phyloP scores from a whole-genome alignment of 306 rosid species.

The Cucumis sativus region DNA sequence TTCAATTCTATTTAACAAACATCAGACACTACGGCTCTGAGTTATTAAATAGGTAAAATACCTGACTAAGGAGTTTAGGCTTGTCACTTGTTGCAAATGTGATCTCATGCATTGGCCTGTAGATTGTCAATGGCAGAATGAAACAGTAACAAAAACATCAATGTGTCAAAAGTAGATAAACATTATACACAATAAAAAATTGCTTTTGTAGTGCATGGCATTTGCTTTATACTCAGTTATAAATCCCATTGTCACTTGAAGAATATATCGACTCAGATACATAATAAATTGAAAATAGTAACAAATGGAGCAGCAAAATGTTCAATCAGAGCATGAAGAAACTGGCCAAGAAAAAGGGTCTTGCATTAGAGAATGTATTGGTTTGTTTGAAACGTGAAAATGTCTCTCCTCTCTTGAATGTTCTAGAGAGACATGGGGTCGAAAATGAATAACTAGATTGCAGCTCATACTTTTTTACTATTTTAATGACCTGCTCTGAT shows the following conservation, averaged over 20 bases:
- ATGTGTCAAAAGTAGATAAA: background rate
- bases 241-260: background rate
- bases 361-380: background rate
- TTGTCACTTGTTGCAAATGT: constrained; percentile 90
- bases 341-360: background rate
- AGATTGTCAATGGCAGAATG: constrained; percentile 13
- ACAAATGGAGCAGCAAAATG: background rate
- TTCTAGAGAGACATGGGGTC: background rate
- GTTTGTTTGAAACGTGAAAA: background rate
- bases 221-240: background rate
- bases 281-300: background rate
- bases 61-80: constrained; percentile 98
- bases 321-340: background rate
- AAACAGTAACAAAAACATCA: background rate
- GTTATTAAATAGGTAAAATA: constrained; percentile 22
- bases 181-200: background rate
- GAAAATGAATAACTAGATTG: background rate
- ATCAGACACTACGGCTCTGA: background rate
- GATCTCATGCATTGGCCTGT: constrained; percentile 96
- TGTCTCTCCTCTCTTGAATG: background rate
- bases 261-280: background rate
- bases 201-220: background rate
- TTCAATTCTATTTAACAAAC: background rate
- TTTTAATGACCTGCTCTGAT: background rate
- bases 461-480: background rate